Percentiles rank a stretch among this genome's conserved stretches.
These are phyloP conservation scores for Phytophthora pluvialis DNA, from an alignment of 352 stramenopile species.

Conservation along the genomic window DNA sequence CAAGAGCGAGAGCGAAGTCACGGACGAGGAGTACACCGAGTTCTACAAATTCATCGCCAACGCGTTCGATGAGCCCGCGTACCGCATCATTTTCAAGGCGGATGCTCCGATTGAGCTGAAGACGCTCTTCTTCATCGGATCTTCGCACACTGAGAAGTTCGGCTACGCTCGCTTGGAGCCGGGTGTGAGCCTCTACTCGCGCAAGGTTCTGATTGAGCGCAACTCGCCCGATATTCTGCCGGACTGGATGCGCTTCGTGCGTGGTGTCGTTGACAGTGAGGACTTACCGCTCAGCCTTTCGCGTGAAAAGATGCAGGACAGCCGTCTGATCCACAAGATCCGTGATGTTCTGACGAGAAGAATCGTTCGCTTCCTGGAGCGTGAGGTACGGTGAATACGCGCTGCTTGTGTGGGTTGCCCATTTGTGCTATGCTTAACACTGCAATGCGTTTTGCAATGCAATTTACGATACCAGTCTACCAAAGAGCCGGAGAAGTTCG, in stretches of 20 bases:
- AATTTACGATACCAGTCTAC: slow-evolving; percentile 57
- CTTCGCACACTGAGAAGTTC: slow-evolving; percentile 97
- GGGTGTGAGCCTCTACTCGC: slow-evolving; percentile 97
- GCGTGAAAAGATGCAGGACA: slow-evolving; percentile 99
- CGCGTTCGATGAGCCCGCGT: slow-evolving; percentile 94
- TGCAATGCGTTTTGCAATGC: background rate
- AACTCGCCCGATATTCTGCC: slow-evolving; percentile 98
- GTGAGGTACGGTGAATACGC: slow-evolving; percentile 49
- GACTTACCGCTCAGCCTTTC: slow-evolving; percentile 99
- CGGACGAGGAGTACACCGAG: slow-evolving; percentile 96
- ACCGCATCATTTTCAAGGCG: slow-evolving; percentile 96
- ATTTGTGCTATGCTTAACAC: slow-evolving; percentile 4
- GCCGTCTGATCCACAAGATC: slow-evolving; percentile 96
- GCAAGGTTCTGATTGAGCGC: slow-evolving; percentile 99
- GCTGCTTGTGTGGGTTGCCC: background rate
- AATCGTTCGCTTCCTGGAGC: slow-evolving; percentile 91
- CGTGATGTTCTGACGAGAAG: slow-evolving; percentile 95
- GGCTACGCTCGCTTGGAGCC: slow-evolving; percentile 95
- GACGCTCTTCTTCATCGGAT: slow-evolving; percentile 97
- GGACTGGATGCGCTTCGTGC: slow-evolving; percentile 96
- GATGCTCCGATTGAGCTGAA: slow-evolving; percentile 99
- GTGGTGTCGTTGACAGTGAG: slow-evolving; percentile 95
- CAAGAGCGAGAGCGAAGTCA: slow-evolving; percentile 94
- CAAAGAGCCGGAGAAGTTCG: slow-evolving; percentile 97
- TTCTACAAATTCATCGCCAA: slow-evolving; percentile 98